Evolutionary conservation across 2,329 filamentous ascomycete species (phyloP).

Genomic region (Xylariales sp.): DNA sequence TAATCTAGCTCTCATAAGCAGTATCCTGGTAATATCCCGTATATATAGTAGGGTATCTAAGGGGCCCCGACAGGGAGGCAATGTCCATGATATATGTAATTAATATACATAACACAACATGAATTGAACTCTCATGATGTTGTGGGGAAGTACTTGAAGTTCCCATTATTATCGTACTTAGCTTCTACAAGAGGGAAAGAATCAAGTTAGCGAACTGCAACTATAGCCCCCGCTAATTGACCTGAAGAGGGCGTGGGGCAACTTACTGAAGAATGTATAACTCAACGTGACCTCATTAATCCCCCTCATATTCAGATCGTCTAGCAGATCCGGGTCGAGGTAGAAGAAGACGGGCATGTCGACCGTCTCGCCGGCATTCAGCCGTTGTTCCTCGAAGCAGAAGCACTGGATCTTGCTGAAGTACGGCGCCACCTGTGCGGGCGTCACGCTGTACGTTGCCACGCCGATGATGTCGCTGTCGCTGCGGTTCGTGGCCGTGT

Average conservation of each 20-base stretch:
- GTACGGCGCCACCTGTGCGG: slow-evolving; percentile 94
- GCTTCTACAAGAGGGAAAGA: slow-evolving; percentile 67
- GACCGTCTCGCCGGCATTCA: slow-evolving; percentile 95
- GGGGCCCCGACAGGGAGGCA: background rate
- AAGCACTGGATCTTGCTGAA: slow-evolving; percentile 99
- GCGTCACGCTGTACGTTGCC: slow-evolving; percentile 96
- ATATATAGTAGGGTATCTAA: slow-evolving; percentile 26
- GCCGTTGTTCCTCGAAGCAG: slow-evolving; percentile 95
- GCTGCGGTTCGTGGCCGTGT: slow-evolving; percentile 93
- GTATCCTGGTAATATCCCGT: background rate
- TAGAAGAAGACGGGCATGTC: slow-evolving; percentile 99
- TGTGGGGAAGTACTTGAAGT: slow-evolving; percentile 59
- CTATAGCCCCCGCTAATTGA: background rate
- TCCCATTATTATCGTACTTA: slow-evolving; percentile 84
- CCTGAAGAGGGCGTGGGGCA: background rate
- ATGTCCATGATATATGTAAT: slow-evolving; percentile 25
- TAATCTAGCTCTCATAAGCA: background rate
- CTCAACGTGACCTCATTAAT: slow-evolving; percentile 95
- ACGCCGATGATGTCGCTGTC: slow-evolving; percentile 96
- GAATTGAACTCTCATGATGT: slow-evolving; percentile 10
- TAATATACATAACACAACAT: slow-evolving; percentile 23
- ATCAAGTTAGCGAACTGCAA: slow-evolving; percentile 2
- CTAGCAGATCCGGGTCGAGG: slow-evolving; percentile 93
- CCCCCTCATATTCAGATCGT: slow-evolving; percentile 90
- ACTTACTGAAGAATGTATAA: slow-evolving; percentile 98